phyloP scores from a whole-genome alignment of 1,139 yeast genomes.

The Suhomyces choctaworum region DNA sequence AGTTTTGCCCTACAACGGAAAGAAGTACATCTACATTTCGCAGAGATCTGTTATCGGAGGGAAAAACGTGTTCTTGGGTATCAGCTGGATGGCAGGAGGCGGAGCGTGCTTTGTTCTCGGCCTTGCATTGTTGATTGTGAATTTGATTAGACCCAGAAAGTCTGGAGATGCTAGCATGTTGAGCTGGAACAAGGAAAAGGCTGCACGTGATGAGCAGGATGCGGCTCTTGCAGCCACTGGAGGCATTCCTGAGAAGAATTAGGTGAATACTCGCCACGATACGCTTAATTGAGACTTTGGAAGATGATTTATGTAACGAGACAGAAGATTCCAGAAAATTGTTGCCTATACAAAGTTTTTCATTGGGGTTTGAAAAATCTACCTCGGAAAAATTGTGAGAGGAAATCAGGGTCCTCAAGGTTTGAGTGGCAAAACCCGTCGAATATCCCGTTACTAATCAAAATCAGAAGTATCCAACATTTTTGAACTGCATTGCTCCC shows the following conservation, averaged over 20 bases:
- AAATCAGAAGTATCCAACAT: too few species aligned
- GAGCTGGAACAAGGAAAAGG: constrained; percentile 64
- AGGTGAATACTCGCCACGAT: background rate
- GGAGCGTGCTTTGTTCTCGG: constrained; percentile 74
- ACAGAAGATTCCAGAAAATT: too few species aligned
- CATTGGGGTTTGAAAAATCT: too few species aligned
- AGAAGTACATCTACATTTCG: constrained; percentile 74
- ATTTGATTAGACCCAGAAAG: constrained; percentile 66
- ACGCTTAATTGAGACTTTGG: too few species aligned
- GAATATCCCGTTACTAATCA: too few species aligned
- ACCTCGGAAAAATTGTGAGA: too few species aligned
- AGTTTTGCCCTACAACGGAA: constrained; percentile 77
- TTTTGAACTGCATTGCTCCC: too few species aligned
- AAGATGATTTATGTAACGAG: too few species aligned
- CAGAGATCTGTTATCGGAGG: constrained; percentile 92
- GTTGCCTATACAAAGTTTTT: too few species aligned
- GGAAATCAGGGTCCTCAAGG: too few species aligned
- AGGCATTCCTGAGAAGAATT: constrained; percentile 8
- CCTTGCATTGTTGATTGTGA: constrained; percentile 56
- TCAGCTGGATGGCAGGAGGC: constrained; percentile 91
- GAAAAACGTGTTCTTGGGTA: constrained; percentile 81
- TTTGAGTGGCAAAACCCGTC: too few species aligned
- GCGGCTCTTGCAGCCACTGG: constrained; percentile 11
- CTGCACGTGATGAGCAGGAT: constrained; percentile 19
- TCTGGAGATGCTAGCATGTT: constrained; percentile 72